Evolutionary conservation across 371 early-diverging fungal species (phyloP).

Genomic region (Mucor mucedo): DNA sequence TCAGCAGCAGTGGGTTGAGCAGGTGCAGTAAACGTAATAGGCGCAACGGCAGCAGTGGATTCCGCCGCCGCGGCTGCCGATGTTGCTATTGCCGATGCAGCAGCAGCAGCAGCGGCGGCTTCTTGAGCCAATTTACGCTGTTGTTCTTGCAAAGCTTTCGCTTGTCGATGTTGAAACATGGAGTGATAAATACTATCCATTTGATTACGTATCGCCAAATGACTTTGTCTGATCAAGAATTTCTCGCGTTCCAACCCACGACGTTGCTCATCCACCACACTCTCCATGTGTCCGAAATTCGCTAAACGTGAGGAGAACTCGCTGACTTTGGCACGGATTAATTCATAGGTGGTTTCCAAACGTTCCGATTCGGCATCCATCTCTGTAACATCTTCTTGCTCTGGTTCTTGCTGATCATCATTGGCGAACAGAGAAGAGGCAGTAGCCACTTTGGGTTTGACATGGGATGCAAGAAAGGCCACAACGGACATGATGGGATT

Average conservation of each 20-base stretch:
- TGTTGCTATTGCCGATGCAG: too few relatives aligned
- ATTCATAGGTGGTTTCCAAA: constrained; percentile 20
- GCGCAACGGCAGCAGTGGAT: background rate
- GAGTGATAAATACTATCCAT: constrained; percentile 23
- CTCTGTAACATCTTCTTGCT: constrained; percentile 56
- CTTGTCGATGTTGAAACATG: constrained; percentile 30
- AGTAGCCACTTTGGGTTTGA: constrained; percentile 89
- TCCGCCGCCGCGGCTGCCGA: too few relatives aligned
- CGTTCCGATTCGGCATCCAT: constrained; percentile 6
- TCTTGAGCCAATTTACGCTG: constrained; percentile 2
- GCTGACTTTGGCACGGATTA: constrained; percentile 80
- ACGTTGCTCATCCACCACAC: constrained; percentile 65
- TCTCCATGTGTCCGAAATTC: constrained; percentile 78
- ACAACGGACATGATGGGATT: constrained; percentile 97
- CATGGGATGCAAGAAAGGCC: constrained; percentile 93
- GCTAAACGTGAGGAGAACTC: constrained; percentile 79
- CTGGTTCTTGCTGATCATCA: background rate
- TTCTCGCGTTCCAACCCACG: constrained; percentile 85
- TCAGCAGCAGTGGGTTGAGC: too few relatives aligned
- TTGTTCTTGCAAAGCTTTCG: constrained; percentile 11
- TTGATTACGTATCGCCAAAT: constrained; percentile 20
- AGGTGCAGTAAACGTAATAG: too few relatives aligned
- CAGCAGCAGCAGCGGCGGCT: too few relatives aligned
- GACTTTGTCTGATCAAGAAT: constrained; percentile 21
- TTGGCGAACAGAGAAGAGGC: constrained; percentile 62